Evolutionary conservation across 2,329 filamentous ascomycete genomes (phyloP).

Genomic region (Cercospora berteroae): DNA sequence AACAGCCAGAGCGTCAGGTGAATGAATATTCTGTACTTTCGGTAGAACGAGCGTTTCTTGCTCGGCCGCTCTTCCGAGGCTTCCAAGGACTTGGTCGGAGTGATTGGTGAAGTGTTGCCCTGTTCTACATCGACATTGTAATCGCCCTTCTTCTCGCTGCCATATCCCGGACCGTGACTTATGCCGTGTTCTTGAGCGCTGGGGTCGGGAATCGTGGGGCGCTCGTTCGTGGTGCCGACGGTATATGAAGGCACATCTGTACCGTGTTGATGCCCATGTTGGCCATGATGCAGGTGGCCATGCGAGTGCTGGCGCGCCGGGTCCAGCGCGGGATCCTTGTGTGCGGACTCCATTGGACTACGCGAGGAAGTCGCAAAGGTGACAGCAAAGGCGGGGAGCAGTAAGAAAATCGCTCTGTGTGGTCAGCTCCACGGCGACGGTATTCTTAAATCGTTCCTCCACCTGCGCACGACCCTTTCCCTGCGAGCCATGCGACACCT

Average conservation of each 20-base stretch:
- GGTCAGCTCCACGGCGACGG: constrained; percentile 6
- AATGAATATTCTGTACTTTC: constrained; percentile 47
- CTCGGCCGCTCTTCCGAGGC: constrained; percentile 11
- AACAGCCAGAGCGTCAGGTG: constrained; percentile 34
- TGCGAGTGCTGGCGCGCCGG: constrained; percentile 42
- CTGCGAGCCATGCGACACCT: constrained; percentile 17
- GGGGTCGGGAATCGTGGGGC: constrained; percentile 22
- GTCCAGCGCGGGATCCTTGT: constrained; percentile 40
- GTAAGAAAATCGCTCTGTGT: background rate
- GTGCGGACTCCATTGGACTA: constrained; percentile 9
- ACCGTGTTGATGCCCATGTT: constrained; percentile 20
- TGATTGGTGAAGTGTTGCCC: constrained; percentile 20
- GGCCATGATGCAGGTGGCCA: constrained; percentile 41
- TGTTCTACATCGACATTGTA: constrained; percentile 27
- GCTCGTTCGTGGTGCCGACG: constrained; percentile 24
- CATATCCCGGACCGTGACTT: constrained; percentile 19
- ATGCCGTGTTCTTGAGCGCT: constrained; percentile 23
- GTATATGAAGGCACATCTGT: constrained; percentile 25
- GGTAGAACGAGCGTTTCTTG: constrained; percentile 43
- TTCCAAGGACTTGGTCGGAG: constrained; percentile 20
- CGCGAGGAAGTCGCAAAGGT: background rate
- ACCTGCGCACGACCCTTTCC: constrained; percentile 2
- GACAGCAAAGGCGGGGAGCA: background rate
- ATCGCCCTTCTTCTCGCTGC: constrained; percentile 23
- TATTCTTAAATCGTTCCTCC: constrained; percentile 12